Evolutionary conservation across 352 stramenopile species (phyloP).

Genomic region (Globisporangium canariense): DNA sequence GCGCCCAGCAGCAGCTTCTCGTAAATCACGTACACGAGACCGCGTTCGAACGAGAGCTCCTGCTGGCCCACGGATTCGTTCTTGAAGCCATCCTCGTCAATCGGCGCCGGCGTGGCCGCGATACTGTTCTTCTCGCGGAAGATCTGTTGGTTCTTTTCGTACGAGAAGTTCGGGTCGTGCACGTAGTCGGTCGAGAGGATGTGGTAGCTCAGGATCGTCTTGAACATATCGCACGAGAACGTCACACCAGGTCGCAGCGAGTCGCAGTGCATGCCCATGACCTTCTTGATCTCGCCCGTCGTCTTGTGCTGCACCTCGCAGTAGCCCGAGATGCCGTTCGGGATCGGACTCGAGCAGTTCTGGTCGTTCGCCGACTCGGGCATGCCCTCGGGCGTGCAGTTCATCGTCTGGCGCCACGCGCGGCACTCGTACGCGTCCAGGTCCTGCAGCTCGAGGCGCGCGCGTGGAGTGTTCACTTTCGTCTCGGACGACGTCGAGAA

Average conservation of each 20-base stretch:
- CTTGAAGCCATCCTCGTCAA: conserved; percentile 17
- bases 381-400: conserved; percentile 19
- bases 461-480: conserved; percentile 11
- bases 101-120: conserved; percentile 18
- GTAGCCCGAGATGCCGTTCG: conserved; percentile 23
- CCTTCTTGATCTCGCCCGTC: conserved; percentile 22
- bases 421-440: conserved; percentile 33
- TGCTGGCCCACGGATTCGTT: conserved; percentile 16
- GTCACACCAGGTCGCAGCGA: conserved; percentile 22
- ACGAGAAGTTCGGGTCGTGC: conserved; percentile 20
- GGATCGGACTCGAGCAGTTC: conserved; percentile 23
- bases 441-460: conserved; percentile 22
- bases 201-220: conserved; percentile 18
- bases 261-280: conserved; percentile 31
- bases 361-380: conserved; percentile 12
- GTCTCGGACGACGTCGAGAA: conserved; percentile 9
- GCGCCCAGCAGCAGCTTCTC: conserved; percentile 21
- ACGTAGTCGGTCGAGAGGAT: conserved; percentile 22
- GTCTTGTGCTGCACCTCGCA: conserved; percentile 28
- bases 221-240: conserved; percentile 23
- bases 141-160: conserved; percentile 15
- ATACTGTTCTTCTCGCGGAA: conserved; percentile 11
- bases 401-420: conserved; percentile 19
- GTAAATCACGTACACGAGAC: conserved; percentile 27
- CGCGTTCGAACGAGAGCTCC: conserved; percentile 22